Evolutionary conservation across 106 monocot genomes (phyloP).

Genomic region (Xerophyta viscosa): DNA sequence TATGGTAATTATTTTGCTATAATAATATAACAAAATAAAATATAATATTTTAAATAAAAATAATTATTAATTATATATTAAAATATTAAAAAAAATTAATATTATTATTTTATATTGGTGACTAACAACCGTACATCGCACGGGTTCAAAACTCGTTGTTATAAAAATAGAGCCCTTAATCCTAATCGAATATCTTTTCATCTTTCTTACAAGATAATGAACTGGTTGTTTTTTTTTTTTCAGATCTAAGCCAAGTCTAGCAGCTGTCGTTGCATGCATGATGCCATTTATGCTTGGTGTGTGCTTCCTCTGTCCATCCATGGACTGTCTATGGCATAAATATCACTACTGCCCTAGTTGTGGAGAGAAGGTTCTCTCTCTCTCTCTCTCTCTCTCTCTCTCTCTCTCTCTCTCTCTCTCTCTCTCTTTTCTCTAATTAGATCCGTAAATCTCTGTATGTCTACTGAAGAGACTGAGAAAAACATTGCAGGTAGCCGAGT

Average conservation of each 20-base stretch:
- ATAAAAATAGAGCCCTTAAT: too few relatives aligned
- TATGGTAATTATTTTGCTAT: too few relatives aligned
- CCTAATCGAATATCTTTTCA: too few relatives aligned
- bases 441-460: background rate
- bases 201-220: too few relatives aligned
- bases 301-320: conserved; percentile 89
- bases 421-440: background rate
- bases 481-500: conserved; percentile 57
- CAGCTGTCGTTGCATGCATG: conserved; percentile 88
- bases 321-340: conserved; percentile 97
- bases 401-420: background rate
- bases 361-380: conserved; percentile 52
- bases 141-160: too few relatives aligned
- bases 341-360: conserved; percentile 91
- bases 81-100: too few relatives aligned
- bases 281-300: conserved; percentile 89
- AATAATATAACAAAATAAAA: too few relatives aligned
- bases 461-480: background rate
- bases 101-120: too few relatives aligned
- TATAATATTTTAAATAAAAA: too few relatives aligned
- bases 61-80: too few relatives aligned
- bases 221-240: too few relatives aligned
- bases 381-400: background rate
- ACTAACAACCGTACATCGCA: too few relatives aligned
- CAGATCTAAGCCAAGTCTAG: conserved; percentile 86